Base-by-base conservation (phyloP, 768 basidiomycete species). In the Lactarius quietus region DNA sequence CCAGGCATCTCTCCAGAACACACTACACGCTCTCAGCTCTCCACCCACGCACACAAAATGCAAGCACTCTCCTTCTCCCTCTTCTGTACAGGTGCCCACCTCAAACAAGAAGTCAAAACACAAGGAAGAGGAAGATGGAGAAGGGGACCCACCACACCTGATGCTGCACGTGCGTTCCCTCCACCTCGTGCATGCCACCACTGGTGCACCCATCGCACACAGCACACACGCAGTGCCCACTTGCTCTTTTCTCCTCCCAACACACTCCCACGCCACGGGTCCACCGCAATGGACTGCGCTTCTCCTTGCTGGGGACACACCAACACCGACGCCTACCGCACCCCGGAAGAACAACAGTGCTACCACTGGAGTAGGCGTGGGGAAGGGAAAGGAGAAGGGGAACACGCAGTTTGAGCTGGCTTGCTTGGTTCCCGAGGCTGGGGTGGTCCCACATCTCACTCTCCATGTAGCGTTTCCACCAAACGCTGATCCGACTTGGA, bases 211-310 rank as follows among this genome's bases (percentile, higher is more conserved):
- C 9, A 86, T 88, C 69, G 76, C 81, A 0, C 78, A 78, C 18
- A 75, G 88, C 55, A 86, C 84, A 2, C 78, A 86, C 35, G 7
- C 43, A 0, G 69, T 70, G 23, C 73, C 91, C 59, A 76, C 77
- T 1, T 86, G 88, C 38, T 84, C 84, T 0, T 93, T 92, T 74
- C 72, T 92, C 58, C 73, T 92, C 1, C 88, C 90, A 10, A 91
- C 89, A 0, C 82, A 89, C 29, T 89, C 88, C 35, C 90, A 90
- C 73, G 72, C 78, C 35, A 35, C 29, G 23, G 60, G 56, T 1
- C 89, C 86, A 70, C 78, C 84, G 0, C 87, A 92, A 70, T 91
- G 88, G 87, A 88, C 88, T 0, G 80, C 89, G 35, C 79, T 89
- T 17, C 72, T 92, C 38, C 77, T 92, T 31, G 77, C 85, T 10